Conservation (phyloP, 2,329 filamentous ascomycete species). For the Graphilbum ipis-grandicollis region DNA sequence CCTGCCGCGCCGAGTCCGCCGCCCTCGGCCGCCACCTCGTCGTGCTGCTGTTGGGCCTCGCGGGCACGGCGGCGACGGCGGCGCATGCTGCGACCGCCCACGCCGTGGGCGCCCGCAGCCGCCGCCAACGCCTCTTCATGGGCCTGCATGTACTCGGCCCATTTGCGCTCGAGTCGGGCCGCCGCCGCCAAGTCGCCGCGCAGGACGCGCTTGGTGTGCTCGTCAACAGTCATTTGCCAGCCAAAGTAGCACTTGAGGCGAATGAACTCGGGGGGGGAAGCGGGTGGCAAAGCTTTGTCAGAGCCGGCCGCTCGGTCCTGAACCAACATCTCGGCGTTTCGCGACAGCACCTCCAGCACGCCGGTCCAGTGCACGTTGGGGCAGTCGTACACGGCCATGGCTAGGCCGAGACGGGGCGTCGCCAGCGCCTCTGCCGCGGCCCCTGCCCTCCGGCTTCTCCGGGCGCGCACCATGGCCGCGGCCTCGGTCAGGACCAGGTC, state of each 20-base stretch:
- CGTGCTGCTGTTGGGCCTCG: conserved; percentile 65
- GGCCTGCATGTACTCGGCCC: conserved; percentile 88
- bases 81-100: no score
- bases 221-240: conserved; percentile 87
- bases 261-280: conserved; percentile 62
- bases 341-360: conserved; percentile 67
- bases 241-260: conserved; percentile 86
- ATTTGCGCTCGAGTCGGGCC: conserved; percentile 68
- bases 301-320: not conserved
- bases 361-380: conserved; percentile 86
- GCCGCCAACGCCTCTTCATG: conserved; percentile 63
- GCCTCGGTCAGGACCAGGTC: conserved; percentile 77
- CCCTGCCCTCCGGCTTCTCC: conserved; percentile 32
- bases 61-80: conserved; percentile 60
- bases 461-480: conserved; percentile 56
- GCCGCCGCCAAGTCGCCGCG: conserved; percentile 60
- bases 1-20: conserved; percentile 61
- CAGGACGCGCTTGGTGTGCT: conserved; percentile 76
- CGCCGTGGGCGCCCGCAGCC: conserved; percentile 45
- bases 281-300: conserved; percentile 7
- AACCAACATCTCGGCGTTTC: conserved; percentile 52
- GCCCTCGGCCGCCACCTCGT: conserved; percentile 27
- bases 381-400: conserved; percentile 79
- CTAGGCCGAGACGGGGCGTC: conserved; percentile 44
- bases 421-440: conserved; percentile 14